Percentiles rank a stretch among this genome's conserved stretches.
These are phyloP conservation scores for Fraxinus floribunda DNA, from an alignment of 305 asterid species.

Conservation along the genomic window DNA sequence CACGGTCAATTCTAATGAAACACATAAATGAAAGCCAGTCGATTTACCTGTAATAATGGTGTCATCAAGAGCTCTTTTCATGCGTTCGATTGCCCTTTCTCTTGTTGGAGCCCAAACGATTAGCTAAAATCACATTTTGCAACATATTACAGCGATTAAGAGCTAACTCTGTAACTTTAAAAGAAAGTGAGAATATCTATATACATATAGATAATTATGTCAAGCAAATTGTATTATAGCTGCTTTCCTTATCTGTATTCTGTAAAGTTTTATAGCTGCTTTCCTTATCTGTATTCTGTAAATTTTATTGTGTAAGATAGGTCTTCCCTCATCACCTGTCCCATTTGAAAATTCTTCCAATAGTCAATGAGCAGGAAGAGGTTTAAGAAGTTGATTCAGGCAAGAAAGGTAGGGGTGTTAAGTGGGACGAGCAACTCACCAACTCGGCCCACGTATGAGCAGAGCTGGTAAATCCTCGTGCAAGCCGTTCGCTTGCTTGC, in stretches of 20 bases:
- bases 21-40: neutral
- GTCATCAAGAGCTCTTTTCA: slow-evolving; percentile 96
- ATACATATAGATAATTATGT: slow-evolving; percentile 8
- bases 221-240: slow-evolving; percentile 1
- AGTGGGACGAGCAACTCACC: neutral
- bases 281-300: neutral
- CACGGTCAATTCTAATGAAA: slow-evolving; percentile 4
- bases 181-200: slow-evolving; percentile 9
- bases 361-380: neutral
- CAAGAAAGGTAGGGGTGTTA: neutral
- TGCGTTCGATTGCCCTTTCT: slow-evolving; percentile 87
- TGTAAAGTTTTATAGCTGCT: neutral
- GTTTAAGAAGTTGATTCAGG: neutral
- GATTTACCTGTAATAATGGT: slow-evolving; percentile 78
- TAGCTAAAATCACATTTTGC: slow-evolving; percentile 48
- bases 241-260: neutral
- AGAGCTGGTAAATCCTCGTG: neutral
- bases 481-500: neutral
- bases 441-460: neutral
- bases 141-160: slow-evolving; percentile 16
- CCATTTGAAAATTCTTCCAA: neutral
- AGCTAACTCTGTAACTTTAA: slow-evolving; percentile 9
- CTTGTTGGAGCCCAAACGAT: slow-evolving; percentile 99
- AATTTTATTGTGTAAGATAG: neutral
- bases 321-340: neutral